Conservation (phyloP, 371 early-diverging fungal species). For the Mucor irregularis region DNA sequence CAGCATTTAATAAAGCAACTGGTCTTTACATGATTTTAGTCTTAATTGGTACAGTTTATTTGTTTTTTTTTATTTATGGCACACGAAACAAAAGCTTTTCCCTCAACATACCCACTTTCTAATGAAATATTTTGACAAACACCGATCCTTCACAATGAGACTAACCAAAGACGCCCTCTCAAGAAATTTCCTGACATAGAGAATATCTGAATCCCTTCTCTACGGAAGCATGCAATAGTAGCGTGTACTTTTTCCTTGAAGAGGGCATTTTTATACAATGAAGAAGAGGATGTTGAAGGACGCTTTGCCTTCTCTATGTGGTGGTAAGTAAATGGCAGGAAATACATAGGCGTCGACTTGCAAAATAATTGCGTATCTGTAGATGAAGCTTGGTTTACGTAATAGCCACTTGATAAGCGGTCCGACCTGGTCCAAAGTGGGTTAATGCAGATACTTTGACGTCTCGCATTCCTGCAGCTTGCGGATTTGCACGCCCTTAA, state of each 20-base stretch:
- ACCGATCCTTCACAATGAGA: not conserved
- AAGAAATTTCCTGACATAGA: not conserved
- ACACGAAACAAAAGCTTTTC: slow-evolving; percentile 6
- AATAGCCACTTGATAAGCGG: slow-evolving; percentile 8
- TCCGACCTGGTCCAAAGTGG: slow-evolving; percentile 10
- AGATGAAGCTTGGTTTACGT: slow-evolving; percentile 10
- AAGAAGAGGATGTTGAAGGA: not conserved
- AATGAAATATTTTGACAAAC: slow-evolving; percentile 1
- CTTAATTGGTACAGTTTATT: no score
- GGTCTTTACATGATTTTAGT: no score
- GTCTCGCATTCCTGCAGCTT: no score
- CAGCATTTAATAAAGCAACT: no score
- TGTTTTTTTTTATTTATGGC: no score
- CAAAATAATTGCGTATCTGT: slow-evolving; percentile 10
- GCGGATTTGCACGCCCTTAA: no score
- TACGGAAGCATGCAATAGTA: slow-evolving; percentile 1
- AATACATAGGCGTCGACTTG: slow-evolving; percentile 1
- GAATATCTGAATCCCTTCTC: slow-evolving; percentile 2
- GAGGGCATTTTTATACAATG: slow-evolving; percentile 4
- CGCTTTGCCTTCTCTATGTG: not conserved
- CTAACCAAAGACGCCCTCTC: slow-evolving; percentile 1
- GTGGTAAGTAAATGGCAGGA: slow-evolving; percentile 9
- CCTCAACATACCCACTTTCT: slow-evolving; percentile 6
- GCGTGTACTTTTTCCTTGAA: not conserved
- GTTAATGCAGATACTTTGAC: no score